Evolutionary conservation across 2,329 filamentous ascomycete species (phyloP).

Genomic region (Beauveria bassiana): DNA sequence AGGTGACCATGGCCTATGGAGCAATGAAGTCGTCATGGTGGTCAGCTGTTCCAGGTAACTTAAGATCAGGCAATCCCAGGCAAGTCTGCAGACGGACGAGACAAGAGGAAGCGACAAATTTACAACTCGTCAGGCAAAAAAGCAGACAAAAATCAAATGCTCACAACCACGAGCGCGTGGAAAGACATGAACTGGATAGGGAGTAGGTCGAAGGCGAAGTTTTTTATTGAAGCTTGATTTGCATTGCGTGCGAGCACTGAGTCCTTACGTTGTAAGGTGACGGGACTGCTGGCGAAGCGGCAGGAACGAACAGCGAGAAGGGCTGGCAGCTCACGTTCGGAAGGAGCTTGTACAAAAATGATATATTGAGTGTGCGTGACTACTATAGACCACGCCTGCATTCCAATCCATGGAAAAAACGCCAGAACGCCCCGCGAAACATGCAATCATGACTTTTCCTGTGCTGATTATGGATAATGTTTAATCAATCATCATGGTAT

Average conservation of each 20-base stretch:
- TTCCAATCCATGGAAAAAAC: conserved; percentile 3
- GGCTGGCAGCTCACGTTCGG: not conserved
- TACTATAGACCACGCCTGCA: not conserved
- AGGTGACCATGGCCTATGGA: conserved; percentile 8
- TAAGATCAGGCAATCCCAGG: too few relatives aligned
- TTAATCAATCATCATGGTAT: conserved; percentile 76
- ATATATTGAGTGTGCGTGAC: not conserved
- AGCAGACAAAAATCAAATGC: not conserved
- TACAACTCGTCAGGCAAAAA: not conserved
- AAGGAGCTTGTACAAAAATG: not conserved
- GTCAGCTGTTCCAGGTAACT: not conserved
- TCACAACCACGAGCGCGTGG: not conserved
- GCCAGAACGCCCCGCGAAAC: conserved; percentile 13
- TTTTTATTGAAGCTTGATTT: not conserved
- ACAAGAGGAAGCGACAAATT: not conserved
- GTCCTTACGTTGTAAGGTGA: not conserved
- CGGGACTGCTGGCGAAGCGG: not conserved
- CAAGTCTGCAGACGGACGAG: not conserved
- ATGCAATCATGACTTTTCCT: conserved; percentile 11
- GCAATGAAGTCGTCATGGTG: conserved; percentile 5
- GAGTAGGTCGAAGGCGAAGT: not conserved
- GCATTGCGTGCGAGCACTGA: not conserved
- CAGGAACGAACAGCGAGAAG: not conserved
- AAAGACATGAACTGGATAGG: not conserved
- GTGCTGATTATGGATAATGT: conserved; percentile 11